A percentile compares a stretch with the other conserved stretches of the same genome.
Conservation (phyloP, 2,329 filamentous ascomycete species). For the Ophiostoma sp. region DNA sequence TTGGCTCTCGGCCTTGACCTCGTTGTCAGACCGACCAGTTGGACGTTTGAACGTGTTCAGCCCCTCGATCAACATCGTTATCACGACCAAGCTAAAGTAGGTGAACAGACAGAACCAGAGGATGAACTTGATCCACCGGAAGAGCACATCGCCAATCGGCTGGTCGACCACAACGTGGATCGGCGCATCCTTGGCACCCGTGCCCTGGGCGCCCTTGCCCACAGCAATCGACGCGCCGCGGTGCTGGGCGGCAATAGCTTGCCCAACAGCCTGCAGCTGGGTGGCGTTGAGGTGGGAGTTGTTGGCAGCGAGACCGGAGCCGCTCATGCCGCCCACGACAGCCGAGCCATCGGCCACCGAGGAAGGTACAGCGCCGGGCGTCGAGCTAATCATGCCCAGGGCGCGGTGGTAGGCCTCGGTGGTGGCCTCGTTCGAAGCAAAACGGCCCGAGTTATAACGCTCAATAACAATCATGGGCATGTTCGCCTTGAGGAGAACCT, state of each 20-base stretch:
- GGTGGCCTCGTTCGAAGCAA: conserved; percentile 75
- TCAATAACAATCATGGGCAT: conserved; percentile 93
- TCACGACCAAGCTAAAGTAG: conserved; percentile 75
- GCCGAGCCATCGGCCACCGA: conserved; percentile 9
- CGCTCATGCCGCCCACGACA: conserved; percentile 21
- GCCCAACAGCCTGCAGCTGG: conserved; percentile 75
- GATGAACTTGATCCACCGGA: conserved; percentile 89
- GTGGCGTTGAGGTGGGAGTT: conserved; percentile 50
- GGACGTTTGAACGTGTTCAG: conserved; percentile 79
- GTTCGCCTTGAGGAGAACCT: conserved; percentile 83
- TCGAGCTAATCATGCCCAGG: conserved; percentile 48
- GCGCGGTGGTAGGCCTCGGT: conserved; percentile 79
- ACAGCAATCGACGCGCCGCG: conserved; percentile 66
- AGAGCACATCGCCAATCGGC: conserved; percentile 73
- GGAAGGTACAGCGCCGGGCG: conserved; percentile 25
- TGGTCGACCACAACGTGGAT: conserved; percentile 96
- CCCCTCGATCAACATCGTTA: conserved; percentile 81
- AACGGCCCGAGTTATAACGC: conserved; percentile 81
- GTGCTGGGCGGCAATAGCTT: conserved; percentile 74
- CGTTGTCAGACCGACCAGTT: conserved; percentile 66
- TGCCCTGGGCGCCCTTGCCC: conserved; percentile 52
- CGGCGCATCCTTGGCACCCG: conserved; percentile 77
- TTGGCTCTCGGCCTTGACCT: conserved; percentile 91
- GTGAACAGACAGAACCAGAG: conserved; percentile 74
- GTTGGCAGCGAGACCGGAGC: conserved; percentile 35